phyloP scores from a whole-genome alignment of 768 basidiomycete genomes.

The Phlegmacium glaucopus region DNA sequence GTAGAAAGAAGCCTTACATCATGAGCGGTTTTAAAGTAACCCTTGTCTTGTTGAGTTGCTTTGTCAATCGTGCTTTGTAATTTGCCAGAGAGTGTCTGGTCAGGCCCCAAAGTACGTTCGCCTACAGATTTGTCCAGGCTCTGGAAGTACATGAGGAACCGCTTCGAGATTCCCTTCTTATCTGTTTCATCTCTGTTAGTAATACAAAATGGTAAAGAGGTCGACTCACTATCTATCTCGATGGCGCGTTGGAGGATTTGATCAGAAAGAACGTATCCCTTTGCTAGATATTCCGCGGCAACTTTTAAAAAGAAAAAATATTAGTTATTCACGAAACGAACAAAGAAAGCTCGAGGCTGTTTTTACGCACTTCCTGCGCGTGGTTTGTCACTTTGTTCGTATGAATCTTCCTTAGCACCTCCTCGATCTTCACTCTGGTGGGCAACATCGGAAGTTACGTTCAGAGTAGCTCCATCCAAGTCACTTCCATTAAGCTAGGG shows the following conservation, averaged over 20 bases:
- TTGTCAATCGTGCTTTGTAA: slow-evolving; percentile 58
- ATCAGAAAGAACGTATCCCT: slow-evolving; percentile 83
- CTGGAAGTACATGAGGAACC: slow-evolving; percentile 79
- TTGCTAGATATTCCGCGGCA: slow-evolving; percentile 91
- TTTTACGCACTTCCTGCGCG: slow-evolving; percentile 70
- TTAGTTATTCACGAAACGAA: slow-evolving; percentile 3
- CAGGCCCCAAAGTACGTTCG: slow-evolving; percentile 67
- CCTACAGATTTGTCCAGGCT: slow-evolving; percentile 70
- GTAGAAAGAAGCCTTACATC: slow-evolving; percentile 45
- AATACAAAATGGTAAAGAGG: background rate
- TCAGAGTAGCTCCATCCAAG: slow-evolving; percentile 68
- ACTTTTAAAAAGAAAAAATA: slow-evolving; percentile 41
- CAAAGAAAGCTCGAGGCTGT: no score
- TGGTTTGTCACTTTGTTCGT: slow-evolving; percentile 91
- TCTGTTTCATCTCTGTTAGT: slow-evolving; percentile 30
- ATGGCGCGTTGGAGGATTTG: slow-evolving; percentile 74
- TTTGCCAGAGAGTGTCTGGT: slow-evolving; percentile 77
- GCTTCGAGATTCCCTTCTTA: slow-evolving; percentile 84
- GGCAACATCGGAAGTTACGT: slow-evolving; percentile 65
- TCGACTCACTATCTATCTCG: slow-evolving; percentile 61
- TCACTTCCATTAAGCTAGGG: slow-evolving; percentile 69
- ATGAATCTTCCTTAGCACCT: slow-evolving; percentile 30
- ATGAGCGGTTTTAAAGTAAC: slow-evolving; percentile 61
- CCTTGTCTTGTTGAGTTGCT: slow-evolving; percentile 74
- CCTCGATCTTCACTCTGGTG: slow-evolving; percentile 53